phyloP scores from a whole-genome alignment of 345 rosid genomes.

The Hibiscus trionum region DNA sequence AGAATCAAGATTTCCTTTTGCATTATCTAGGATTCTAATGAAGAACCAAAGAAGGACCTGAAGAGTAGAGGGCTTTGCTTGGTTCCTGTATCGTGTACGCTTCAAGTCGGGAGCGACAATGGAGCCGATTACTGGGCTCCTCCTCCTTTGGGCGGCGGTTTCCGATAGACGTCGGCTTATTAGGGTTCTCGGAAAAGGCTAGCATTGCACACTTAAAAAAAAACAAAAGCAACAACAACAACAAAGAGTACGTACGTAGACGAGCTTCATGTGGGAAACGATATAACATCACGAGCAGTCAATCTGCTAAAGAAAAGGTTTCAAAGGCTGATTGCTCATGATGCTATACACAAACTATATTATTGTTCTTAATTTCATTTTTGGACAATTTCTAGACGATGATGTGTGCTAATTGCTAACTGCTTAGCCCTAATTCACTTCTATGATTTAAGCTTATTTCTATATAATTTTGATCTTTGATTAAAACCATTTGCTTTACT shows the following conservation, averaged over 20 bases:
- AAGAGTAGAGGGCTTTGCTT: conserved; percentile 92
- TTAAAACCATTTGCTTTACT: not conserved
- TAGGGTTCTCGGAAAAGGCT: not conserved
- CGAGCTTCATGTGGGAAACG: conserved; percentile 19
- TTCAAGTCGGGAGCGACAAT: conserved; percentile 77
- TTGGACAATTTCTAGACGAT: not conserved
- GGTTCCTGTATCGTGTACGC: conserved; percentile 84
- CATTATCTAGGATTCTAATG: conserved; percentile 28
- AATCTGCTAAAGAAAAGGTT: conserved; percentile 52
- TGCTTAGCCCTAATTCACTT: not conserved
- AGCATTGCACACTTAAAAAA: not conserved
- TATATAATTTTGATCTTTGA: not conserved
- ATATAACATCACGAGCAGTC: conserved; percentile 99
- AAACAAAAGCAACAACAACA: not conserved
- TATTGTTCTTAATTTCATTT: not conserved
- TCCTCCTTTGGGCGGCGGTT: conserved; percentile 50
- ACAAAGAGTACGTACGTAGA: not conserved
- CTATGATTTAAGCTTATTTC: not conserved
- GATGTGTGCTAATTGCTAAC: conserved; percentile 1
- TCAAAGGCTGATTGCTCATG: conserved; percentile 99
- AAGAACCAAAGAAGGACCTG: conserved; percentile 55
- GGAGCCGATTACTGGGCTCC: conserved; percentile 99
- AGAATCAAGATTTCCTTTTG: not conserved
- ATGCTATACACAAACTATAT: conserved; percentile 62
- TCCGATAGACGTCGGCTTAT: conserved; percentile 22